A percentile compares a stretch with the other conserved stretches of the same genome.
Conservation (phyloP, 202 grass and related monocot species). For the Dendrocalamus latiflorus region DNA sequence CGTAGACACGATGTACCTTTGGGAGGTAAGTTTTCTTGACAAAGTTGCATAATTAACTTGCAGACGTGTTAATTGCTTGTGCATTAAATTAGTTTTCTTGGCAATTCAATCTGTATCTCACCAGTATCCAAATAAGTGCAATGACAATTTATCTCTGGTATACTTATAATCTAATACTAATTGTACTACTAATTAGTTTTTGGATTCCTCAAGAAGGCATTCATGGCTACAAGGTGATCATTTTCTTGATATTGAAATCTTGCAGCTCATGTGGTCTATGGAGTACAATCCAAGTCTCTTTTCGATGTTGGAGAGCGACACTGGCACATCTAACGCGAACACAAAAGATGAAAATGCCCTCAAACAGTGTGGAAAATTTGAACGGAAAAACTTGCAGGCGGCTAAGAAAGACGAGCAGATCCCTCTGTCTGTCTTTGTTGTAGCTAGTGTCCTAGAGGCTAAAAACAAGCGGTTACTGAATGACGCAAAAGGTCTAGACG, state of each 20-base stretch:
- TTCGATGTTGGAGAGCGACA: slow-evolving; percentile 56
- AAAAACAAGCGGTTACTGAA: slow-evolving; percentile 60
- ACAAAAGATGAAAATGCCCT: slow-evolving; percentile 49
- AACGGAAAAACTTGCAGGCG: slow-evolving; percentile 54
- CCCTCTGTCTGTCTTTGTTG: slow-evolving; percentile 74
- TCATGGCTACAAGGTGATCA: background rate
- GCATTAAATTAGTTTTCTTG: slow-evolving; percentile 4
- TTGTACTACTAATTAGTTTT: background rate
- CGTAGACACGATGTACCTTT: slow-evolving; percentile 95
- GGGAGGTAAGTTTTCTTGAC: slow-evolving; percentile 71
- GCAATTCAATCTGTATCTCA: background rate
- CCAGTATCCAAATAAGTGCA: background rate
- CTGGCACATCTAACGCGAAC: slow-evolving; percentile 14
- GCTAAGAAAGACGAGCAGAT: slow-evolving; percentile 43
- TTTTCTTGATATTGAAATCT: slow-evolving; percentile 32
- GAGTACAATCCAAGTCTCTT: slow-evolving; percentile 94
- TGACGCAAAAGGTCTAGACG: slow-evolving; percentile 90
- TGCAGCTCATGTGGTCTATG: slow-evolving; percentile 99
- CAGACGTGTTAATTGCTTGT: background rate
- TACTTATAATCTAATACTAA: background rate
- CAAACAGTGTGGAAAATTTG: slow-evolving; percentile 75
- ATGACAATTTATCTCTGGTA: background rate
- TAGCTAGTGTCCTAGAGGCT: slow-evolving; percentile 84
- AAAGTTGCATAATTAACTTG: background rate
- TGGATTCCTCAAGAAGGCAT: background rate